Conservation (phyloP, 169 alveolate genomes). For the Blepharisma undulans region DNA sequence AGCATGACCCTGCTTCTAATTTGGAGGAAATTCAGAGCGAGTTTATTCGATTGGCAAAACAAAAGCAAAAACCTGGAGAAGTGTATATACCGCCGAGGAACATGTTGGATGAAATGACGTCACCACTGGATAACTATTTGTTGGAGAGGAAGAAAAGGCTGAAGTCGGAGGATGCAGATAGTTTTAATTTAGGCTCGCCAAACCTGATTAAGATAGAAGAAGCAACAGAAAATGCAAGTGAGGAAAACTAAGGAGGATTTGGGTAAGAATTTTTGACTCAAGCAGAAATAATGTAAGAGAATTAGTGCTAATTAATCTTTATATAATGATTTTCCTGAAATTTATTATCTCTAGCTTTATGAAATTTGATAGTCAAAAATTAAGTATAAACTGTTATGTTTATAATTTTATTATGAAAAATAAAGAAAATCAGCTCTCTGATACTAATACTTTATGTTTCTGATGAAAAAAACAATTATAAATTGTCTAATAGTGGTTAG, state of each 20-base stretch:
- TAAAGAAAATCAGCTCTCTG: neutral
- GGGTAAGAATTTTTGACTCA: neutral
- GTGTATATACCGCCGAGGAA: neutral
- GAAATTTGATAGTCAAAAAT: no score
- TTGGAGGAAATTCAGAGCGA: neutral
- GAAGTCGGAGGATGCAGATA: neutral
- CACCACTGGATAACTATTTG: neutral
- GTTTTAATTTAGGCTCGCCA: neutral
- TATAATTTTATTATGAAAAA: no score
- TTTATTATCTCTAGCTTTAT: no score
- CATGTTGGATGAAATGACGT: neutral
- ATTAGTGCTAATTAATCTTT: neutral
- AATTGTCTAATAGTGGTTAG: no score
- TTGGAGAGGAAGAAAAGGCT: constrained; percentile 9
- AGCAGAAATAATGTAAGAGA: neutral
- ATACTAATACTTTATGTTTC: no score
- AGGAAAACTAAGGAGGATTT: neutral
- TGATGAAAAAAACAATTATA: no score
- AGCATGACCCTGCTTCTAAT: neutral
- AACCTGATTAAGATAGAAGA: neutral
- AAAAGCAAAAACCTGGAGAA: constrained; percentile 8
- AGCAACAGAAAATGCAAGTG: neutral
- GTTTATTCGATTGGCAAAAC: neutral
- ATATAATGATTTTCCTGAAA: no score
- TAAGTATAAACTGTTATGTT: neutral